Base-by-base conservation (phyloP, 169 alveolate species). In the Plasmodium relictum region DNA sequence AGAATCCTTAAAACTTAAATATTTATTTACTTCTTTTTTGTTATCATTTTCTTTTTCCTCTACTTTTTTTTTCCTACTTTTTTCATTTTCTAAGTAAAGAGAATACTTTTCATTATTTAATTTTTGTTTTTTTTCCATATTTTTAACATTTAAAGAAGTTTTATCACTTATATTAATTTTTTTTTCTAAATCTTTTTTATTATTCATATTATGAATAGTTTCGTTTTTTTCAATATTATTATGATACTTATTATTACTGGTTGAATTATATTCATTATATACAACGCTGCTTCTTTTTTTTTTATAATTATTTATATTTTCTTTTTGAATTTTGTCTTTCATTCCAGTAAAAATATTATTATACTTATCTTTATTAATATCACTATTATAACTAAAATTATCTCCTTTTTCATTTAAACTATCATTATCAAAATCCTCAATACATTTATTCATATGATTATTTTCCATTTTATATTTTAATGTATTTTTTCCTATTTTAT, bases 101-200 rank as follows among this genome's bases (percentile, higher is more conserved):
- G 63, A 54, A 54, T 54, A 37, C 9, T 20, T 71, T 72, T 56
- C 44, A n/a, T 80, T 69, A 54, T 66, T 80, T 6, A 4, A 8
- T 61, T 66, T 69, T 26, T 63, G 37, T 48, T 74, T 48, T 50
- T 16, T n/a, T 14, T 7, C 22, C 31, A 26, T 80, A 48, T 48
- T 44, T 50, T 6, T 69, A 18, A 18, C 54, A 16, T 31, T 42
- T 42, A 83, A 52, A 20, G 18, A 83, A 16, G 26, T 83, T 39
- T 83, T 74, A 66, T 74, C 69, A 4, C 18, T n/a, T 39, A 68
- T 18, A 62, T 74, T 62, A 16, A 44, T 61, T 31, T 74, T 69
- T 16, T 74, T 31, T 10, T 63, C 48, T 73, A 16, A 42, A 20
- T 18, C 54, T 18, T 61, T 22, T 0, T 18, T 61, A 5, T 61